These are phyloP conservation scores for California macrophylla DNA, from an alignment of 441 rosid genomes.

Conservation along the genomic window DNA sequence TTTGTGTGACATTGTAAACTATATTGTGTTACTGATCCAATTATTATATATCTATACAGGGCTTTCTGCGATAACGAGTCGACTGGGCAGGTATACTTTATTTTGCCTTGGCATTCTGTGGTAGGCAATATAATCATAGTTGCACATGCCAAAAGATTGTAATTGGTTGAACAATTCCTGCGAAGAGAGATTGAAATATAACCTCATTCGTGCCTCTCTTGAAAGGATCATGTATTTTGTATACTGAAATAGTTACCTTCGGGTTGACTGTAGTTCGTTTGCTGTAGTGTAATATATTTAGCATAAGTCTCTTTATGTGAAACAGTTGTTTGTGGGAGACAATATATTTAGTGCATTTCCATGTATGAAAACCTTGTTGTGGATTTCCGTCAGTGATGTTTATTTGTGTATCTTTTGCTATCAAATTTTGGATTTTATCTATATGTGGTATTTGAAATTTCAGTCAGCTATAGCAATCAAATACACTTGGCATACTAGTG, in stretches of 20 bases:
- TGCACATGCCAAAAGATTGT: not conserved
- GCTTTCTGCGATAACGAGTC: constrained; percentile 50
- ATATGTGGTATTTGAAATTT: not conserved
- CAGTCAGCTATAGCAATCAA: not conserved
- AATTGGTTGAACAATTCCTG: not conserved
- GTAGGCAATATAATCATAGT: too few species aligned
- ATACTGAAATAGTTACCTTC: not conserved
- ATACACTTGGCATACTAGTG: not conserved
- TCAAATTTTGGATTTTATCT: too few species aligned
- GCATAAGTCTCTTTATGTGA: not conserved
- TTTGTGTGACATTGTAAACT: not conserved
- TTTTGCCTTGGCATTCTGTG: not conserved
- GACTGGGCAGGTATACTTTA: constrained; percentile 53
- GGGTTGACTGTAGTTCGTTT: not conserved
- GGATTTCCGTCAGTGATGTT: too few species aligned
- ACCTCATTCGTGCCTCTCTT: too few species aligned
- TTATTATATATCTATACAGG: constrained; percentile 31
- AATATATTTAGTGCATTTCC: not conserved
- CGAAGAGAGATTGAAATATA: not conserved
- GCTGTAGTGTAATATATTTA: not conserved
- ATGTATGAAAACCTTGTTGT: not conserved
- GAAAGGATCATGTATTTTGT: not conserved
- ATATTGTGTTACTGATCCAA: not conserved
- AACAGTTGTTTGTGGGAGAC: not conserved
- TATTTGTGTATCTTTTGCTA: not conserved